Evolutionary conservation across 192 early-diverging fungal genomes (phyloP).

Genomic region (Linnemannia hyalina): DNA sequence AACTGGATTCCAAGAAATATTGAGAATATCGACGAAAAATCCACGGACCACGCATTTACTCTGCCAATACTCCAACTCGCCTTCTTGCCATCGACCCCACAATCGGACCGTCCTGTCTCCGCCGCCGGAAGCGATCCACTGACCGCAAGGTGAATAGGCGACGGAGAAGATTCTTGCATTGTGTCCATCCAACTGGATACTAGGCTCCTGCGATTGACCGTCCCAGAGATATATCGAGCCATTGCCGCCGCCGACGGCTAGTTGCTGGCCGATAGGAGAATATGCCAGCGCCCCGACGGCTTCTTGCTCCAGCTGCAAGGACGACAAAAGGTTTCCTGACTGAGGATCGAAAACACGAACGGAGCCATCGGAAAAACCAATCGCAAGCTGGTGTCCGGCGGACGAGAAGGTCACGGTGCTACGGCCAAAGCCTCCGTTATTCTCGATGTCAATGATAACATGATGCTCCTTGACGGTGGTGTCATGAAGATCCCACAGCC

Average conservation of each 20-base stretch:
- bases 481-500: neutral
- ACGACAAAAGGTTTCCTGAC: too few species aligned
- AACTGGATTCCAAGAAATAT: neutral
- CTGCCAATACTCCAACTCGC: neutral
- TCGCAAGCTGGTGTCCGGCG: too few species aligned
- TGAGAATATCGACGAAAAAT: neutral
- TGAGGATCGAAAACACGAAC: too few species aligned
- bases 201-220: neutral
- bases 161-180: neutral
- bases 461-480: too few species aligned
- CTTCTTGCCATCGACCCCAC: neutral
- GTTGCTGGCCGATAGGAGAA: too few species aligned
- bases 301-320: too few species aligned
- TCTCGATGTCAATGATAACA: too few species aligned
- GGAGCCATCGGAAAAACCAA: too few species aligned
- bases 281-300: too few species aligned
- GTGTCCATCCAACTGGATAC: neutral
- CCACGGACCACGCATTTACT: neutral
- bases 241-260: too few species aligned
- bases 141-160: neutral
- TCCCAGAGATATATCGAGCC: neutral
- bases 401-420: too few species aligned
- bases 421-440: too few species aligned
- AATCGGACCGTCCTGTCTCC: neutral
- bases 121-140: neutral